Base-by-base conservation (phyloP, 768 basidiomycete species). In the Leccinum imitatum region DNA sequence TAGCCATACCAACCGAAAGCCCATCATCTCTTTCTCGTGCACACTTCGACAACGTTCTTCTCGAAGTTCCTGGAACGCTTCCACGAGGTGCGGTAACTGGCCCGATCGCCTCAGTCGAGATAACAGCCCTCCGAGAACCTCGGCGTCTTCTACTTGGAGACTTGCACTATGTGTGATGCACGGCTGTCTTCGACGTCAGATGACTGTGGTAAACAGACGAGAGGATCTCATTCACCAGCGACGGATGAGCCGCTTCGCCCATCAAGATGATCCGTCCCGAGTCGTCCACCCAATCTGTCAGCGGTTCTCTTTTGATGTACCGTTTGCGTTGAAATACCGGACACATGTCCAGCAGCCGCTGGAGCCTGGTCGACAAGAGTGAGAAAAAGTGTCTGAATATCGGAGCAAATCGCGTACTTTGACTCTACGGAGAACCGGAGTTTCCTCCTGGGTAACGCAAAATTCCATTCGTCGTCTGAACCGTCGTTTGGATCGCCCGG, bases 221-320 rank as follows among this genome's bases (percentile, higher is more conserved):
- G 1, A 54, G 21, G 33, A 23, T 50, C 31, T 39, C 4, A 67
- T 78, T 60, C 58, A 82, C 84, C 67, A 82, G 64, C 47, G 82
- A 72, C 11, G 85, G 81, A 70, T 85, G 84, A 2, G 81, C 82
- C 14, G 84, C 84, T 61, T 82, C 82, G 47, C 84, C 85, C 35
- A 84, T 75, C 21, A 86, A 70, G 17, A 82, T 79, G 15, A 84
- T 72, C 57, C 77, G 73, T 14, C 78, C 80, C 11, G 73, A 71
- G 14, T 80, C 77, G 60, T 83, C 83, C 14, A 79, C 75, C 70
- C 82, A 77, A 31, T 73, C 77, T 19, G 80, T 78, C 30, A 80
- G 65, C 11, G 73, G 65, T 9, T 69, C 63, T 50, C 41, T 50
- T 35, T 25, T 51, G 15, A 78, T 74, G 23, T 78, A 70, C 7